Conservation (phyloP, 176 grass and related monocot species). For the Aegilops tauschii region DNA sequence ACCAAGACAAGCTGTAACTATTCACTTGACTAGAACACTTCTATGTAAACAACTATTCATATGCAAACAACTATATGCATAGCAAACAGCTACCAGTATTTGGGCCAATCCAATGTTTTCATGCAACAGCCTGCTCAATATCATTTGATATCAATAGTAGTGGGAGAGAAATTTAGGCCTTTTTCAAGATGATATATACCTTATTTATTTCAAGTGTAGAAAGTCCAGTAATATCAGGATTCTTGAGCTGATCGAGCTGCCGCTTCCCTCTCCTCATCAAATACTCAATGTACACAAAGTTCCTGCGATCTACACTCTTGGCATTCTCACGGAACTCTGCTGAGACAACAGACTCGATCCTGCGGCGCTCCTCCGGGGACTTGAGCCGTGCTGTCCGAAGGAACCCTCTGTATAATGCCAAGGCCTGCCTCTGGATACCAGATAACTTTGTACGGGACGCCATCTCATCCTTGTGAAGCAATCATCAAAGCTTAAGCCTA, state of each 20-base stretch:
- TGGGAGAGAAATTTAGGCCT: background rate
- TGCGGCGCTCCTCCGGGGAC: constrained; percentile 56
- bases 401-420: constrained; percentile 73
- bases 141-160: background rate
- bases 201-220: constrained; percentile 63
- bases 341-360: constrained; percentile 66
- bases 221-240: constrained; percentile 69
- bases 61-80: background rate
- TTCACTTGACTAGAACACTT: background rate
- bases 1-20: background rate
- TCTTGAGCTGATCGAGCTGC: constrained; percentile 92
- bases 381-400: constrained; percentile 65
- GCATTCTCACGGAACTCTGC: constrained; percentile 71
- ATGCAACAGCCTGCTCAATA: background rate
- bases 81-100: background rate
- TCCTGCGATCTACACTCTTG: constrained; percentile 62
- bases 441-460: constrained; percentile 60
- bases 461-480: constrained; percentile 50
- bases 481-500: background rate
- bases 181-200: constrained; percentile 8
- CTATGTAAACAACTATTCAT: constrained; percentile 3
- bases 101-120: background rate
- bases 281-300: constrained; percentile 96
- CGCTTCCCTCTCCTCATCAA: constrained; percentile 79
- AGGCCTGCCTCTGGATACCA: constrained; percentile 86